Evolutionary conservation across 2,329 filamentous ascomycete species (phyloP).

Genomic region (Aspergillus brasiliensis): DNA sequence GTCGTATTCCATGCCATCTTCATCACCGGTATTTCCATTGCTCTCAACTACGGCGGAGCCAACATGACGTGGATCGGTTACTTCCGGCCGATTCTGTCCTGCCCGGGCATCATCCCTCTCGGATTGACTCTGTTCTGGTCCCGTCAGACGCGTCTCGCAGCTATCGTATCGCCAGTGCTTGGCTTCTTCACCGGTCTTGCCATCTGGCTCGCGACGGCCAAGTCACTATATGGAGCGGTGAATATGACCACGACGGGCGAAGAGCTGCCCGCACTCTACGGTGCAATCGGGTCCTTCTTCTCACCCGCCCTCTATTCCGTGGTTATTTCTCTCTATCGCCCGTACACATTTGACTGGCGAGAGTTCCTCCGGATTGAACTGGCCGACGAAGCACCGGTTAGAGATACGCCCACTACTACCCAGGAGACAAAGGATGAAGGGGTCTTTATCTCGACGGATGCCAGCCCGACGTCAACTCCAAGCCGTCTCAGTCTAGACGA

Average conservation of each 20-base stretch:
- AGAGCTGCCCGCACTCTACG: slow-evolving; percentile 49
- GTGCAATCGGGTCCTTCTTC: slow-evolving; percentile 50
- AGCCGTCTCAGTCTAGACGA: slow-evolving; percentile 38
- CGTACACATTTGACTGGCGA: slow-evolving; percentile 47
- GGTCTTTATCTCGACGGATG: not conserved
- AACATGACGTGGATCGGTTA: slow-evolving; percentile 53
- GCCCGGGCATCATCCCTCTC: slow-evolving; percentile 50
- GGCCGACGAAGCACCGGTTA: slow-evolving; percentile 37
- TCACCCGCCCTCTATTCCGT: slow-evolving; percentile 51
- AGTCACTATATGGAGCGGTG: slow-evolving; percentile 44
- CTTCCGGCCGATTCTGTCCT: slow-evolving; percentile 46
- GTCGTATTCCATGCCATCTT: slow-evolving; percentile 53
- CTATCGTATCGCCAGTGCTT: slow-evolving; percentile 41
- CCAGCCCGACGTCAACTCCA: not conserved
- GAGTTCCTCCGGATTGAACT: slow-evolving; percentile 53
- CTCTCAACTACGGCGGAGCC: slow-evolving; percentile 52
- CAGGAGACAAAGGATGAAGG: slow-evolving; percentile 4
- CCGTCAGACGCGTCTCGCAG: slow-evolving; percentile 49
- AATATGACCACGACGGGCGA: slow-evolving; percentile 45
- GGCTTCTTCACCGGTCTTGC: slow-evolving; percentile 48
- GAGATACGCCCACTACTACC: not conserved
- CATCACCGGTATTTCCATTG: slow-evolving; percentile 52
- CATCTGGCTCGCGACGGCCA: slow-evolving; percentile 48
- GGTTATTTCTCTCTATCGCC: slow-evolving; percentile 45
- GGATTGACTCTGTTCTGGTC: slow-evolving; percentile 50